Evolutionary conservation across 305 asterid species (phyloP).

Genomic region (Solanum chacoense): DNA sequence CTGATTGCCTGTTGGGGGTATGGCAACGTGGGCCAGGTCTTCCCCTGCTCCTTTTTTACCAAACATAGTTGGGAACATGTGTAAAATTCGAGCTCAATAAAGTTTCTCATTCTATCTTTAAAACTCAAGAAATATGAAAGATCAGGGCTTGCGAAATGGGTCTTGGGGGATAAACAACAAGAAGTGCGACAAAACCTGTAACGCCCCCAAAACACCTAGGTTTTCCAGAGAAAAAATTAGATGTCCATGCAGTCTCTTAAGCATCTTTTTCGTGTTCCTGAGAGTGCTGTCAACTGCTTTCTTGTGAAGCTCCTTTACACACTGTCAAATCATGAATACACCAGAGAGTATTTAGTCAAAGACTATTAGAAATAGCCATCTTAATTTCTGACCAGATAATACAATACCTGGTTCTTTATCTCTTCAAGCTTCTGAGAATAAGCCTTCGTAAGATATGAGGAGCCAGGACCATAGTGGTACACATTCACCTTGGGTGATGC

Average conservation of each 20-base stretch:
- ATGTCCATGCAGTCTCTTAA: constrained; percentile 56
- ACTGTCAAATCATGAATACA: constrained; percentile 37
- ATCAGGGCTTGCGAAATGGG: neutral
- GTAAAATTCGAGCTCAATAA: neutral
- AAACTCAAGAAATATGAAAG: neutral
- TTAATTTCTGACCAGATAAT: constrained; percentile 12
- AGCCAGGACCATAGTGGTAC: constrained; percentile 46
- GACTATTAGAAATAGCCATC: constrained; percentile 9
- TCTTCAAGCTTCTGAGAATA: constrained; percentile 55
- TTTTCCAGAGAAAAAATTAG: constrained; percentile 64
- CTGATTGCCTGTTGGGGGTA: neutral
- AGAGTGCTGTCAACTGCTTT: constrained; percentile 34
- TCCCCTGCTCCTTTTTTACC: neutral
- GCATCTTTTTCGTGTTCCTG: constrained; percentile 47
- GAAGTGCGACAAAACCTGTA: constrained; percentile 43
- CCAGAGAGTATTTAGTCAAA: constrained; percentile 8
- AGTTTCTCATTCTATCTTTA: neutral
- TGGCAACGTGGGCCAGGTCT: neutral
- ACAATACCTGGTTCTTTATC: constrained; percentile 83
- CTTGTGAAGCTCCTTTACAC: constrained; percentile 31
- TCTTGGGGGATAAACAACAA: neutral
- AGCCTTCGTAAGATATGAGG: constrained; percentile 16
- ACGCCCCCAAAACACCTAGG: constrained; percentile 91
- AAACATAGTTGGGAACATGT: neutral
- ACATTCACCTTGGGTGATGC: constrained; percentile 64